Conservation (phyloP, 1,139 yeast species). For the Saccharomyces hybrid region DNA sequence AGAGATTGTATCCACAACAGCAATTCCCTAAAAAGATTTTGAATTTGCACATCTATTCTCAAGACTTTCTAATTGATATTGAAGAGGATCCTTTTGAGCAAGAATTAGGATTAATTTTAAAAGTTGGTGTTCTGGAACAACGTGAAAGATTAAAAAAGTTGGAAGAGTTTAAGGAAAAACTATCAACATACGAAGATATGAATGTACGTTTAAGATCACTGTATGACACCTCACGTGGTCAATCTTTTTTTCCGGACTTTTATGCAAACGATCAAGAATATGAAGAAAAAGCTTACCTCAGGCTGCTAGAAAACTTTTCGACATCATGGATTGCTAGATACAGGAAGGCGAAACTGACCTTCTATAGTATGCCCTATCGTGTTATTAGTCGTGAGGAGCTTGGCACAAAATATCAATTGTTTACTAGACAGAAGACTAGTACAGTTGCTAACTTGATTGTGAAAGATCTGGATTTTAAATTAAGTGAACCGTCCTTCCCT, state of each 20-base stretch:
- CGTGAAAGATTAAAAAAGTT: slow-evolving; percentile 51
- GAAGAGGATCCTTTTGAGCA: slow-evolving; percentile 78
- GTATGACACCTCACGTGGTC: neutral
- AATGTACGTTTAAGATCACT: neutral
- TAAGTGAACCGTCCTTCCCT: slow-evolving; percentile 50
- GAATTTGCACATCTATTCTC: slow-evolving; percentile 42
- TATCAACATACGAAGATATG: slow-evolving; percentile 1
- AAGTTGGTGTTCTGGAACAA: slow-evolving; percentile 65
- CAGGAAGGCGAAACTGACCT: slow-evolving; percentile 41
- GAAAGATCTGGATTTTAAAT: slow-evolving; percentile 41
- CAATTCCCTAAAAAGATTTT: slow-evolving; percentile 48
- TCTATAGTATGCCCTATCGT: slow-evolving; percentile 27
- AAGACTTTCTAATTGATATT: slow-evolving; percentile 33
- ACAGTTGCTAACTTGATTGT: slow-evolving; percentile 32
- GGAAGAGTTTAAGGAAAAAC: slow-evolving; percentile 41
- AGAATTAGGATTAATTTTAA: slow-evolving; percentile 65
- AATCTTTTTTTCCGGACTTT: neutral
- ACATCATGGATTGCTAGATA: slow-evolving; percentile 50
- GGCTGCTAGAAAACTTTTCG: slow-evolving; percentile 38
- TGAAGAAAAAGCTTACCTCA: slow-evolving; percentile 10
- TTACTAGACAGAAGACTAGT: slow-evolving; percentile 18
- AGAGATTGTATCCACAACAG: slow-evolving; percentile 37
- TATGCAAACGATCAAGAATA: neutral
- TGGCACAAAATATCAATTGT: slow-evolving; percentile 15
- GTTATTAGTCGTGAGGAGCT: slow-evolving; percentile 13